A percentile compares a stretch with the other conserved stretches of the same genome.
These are phyloP conservation scores for Waltergamsia citrina DNA, from an alignment of 2,329 filamentous ascomycete species.

Conservation along the genomic window DNA sequence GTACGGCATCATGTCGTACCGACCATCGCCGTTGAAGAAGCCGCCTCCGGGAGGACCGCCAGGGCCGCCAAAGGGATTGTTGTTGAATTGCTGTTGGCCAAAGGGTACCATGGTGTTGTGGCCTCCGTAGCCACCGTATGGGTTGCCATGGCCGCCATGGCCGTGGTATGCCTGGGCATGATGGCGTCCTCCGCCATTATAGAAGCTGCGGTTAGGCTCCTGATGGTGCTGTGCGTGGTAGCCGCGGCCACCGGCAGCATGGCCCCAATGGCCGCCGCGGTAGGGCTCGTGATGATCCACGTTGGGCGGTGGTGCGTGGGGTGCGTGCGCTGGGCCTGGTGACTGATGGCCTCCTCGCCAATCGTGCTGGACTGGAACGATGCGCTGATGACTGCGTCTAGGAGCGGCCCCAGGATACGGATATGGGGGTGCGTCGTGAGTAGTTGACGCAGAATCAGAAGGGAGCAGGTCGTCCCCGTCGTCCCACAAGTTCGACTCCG, in stretches of 20 bases:
- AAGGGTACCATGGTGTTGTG: constrained; percentile 3
- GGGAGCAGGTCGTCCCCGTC: constrained; percentile 43
- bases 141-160: constrained; percentile 36
- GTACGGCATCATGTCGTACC: constrained; percentile 43
- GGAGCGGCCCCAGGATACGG: not conserved
- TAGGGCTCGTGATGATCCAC: constrained; percentile 31
- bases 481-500: constrained; percentile 21
- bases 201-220: not conserved
- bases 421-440: constrained; percentile 12
- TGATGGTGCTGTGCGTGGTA: not conserved
- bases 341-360: constrained; percentile 10
- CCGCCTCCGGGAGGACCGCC: constrained; percentile 28
- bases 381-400: constrained; percentile 1
- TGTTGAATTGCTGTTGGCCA: not conserved
- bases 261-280: not conserved
- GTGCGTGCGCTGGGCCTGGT: constrained; percentile 22
- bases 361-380: not conserved
- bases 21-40: constrained; percentile 29
- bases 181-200: not conserved
- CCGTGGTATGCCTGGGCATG: constrained; percentile 17
- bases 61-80: constrained; percentile 21
- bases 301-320: constrained; percentile 46
- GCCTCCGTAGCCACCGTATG: constrained; percentile 9
- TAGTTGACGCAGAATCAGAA: constrained; percentile 46
- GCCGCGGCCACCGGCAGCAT: not conserved